Evolutionary conservation across 345 rosid genomes (phyloP).

Genomic region (Eucalyptus albens): DNA sequence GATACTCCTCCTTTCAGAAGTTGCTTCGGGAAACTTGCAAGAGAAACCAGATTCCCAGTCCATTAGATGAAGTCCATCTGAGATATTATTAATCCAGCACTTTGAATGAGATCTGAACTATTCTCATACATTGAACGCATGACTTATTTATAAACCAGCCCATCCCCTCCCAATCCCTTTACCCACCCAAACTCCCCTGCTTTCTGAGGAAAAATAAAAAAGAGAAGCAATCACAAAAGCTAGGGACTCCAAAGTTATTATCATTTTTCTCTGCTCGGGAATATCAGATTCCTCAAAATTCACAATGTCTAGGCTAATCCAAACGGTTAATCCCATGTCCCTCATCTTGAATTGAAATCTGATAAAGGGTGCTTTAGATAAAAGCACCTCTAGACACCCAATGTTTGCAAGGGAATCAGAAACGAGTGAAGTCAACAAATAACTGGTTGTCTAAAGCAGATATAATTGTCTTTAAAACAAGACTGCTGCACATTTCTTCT

Average conservation of each 20-base stretch:
- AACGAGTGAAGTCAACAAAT: background rate
- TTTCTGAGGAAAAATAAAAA: background rate
- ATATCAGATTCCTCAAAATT: background rate
- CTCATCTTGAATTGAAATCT: background rate
- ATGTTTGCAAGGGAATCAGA: background rate
- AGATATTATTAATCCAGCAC: background rate
- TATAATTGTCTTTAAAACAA: background rate
- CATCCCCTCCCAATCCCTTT: background rate
- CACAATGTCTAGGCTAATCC: background rate
- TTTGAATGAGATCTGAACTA: background rate
- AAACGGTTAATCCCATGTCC: background rate
- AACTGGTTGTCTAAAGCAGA: background rate
- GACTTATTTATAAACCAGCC: background rate
- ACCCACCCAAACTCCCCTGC: background rate
- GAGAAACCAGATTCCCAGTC: background rate
- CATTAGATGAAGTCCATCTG: background rate
- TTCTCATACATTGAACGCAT: background rate
- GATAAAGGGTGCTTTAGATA: background rate
- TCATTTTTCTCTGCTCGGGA: background rate
- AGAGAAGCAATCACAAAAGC: background rate
- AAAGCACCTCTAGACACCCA: background rate
- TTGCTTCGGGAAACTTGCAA: background rate
- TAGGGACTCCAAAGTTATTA: background rate
- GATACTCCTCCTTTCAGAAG: fast-evolving
- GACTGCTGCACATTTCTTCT: background rate